Evolutionary conservation across 2,329 filamentous ascomycete species (phyloP), one percentile per base, ranked within the genome.

Genomic region (Ophiostoma ulmi): DNA sequence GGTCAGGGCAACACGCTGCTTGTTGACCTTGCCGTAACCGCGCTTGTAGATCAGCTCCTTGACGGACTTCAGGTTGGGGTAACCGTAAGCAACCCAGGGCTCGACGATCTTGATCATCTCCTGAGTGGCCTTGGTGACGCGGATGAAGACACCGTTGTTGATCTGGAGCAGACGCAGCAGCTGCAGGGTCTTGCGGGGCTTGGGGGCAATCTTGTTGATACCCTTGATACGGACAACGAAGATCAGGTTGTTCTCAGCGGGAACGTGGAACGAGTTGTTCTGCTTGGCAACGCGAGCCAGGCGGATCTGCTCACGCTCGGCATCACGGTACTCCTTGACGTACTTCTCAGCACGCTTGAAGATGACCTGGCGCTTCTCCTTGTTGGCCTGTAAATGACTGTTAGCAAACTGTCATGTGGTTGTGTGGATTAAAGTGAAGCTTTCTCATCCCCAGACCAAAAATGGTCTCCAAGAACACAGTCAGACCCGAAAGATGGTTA

Each of bases 401-500:
- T 77, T 76, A 76, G 75, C 71, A 72, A 48, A n/a, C 52, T 58
- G 52, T 58, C 52, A 58, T 31, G 55, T 61, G 22, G 20, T 17
- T 61, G 52, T 14, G 26, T 58, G 10, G 22, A 22, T 8, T 26
- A 13, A 17, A 35, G 22, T 63, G 58, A 63, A 63, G 58, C 58
- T 20, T 61, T n/a, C 22, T 22, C 52, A 17, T 8, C 26, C 55
- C n/a, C 44, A 38, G 26, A 44, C 48, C 36, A 44, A 48, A 44
- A 31, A 35, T 20, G 17, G 11, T 35, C 36, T 52, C 44, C 35
- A 52, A 64, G 41, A 66, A 76, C 73, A 75, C 72, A 65, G 81
- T 98, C 95, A 97, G 93, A 92, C 93, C 94, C 93, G 93, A 97
- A 97, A 97, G 93, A 97, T 97, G 93, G 92, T 92, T 92, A 90